Evolutionary conservation across 148 eudicot species (phyloP).

Genomic region (Spergularia bocconei): DNA sequence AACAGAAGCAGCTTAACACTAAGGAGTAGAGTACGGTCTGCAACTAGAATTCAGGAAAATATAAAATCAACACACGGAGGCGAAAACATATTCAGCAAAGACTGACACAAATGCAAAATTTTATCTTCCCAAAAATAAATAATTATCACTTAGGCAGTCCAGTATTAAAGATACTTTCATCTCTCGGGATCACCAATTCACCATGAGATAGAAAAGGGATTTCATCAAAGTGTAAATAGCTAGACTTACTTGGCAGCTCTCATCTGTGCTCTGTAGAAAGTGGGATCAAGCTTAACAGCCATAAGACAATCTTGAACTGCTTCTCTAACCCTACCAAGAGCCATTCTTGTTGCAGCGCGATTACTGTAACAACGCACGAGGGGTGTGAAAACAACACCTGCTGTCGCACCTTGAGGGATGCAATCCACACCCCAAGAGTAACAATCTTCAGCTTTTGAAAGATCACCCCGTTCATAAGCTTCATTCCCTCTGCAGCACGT

Average conservation of each 20-base stretch:
- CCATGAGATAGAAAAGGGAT: neutral
- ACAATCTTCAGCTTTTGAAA: conserved; percentile 66
- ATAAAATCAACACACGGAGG: neutral
- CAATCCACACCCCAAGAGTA: conserved; percentile 77
- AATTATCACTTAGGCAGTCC: neutral
- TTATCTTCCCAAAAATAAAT: neutral
- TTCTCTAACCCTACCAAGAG: conserved; percentile 80
- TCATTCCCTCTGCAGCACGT: conserved; percentile 73
- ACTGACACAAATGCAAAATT: conserved; percentile 1
- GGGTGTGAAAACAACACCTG: conserved; percentile 44
- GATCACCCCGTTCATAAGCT: conserved; percentile 70
- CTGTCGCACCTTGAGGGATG: conserved; percentile 31
- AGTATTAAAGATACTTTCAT: neutral
- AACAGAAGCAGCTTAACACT: neutral
- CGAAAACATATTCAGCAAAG: neutral
- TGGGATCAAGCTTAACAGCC: conserved; percentile 71
- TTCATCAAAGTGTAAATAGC: neutral
- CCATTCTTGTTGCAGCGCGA: conserved; percentile 90
- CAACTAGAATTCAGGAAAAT: neutral
- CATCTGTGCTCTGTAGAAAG: conserved; percentile 64
- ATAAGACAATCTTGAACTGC: conserved; percentile 65
- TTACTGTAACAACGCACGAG: conserved; percentile 91
- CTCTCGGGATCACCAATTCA: too few species aligned
- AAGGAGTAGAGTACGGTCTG: neutral
- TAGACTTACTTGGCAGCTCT: conserved; percentile 87